Conservation (phyloP, 257 asterid species). For the Linderniella brevidens region DNA sequence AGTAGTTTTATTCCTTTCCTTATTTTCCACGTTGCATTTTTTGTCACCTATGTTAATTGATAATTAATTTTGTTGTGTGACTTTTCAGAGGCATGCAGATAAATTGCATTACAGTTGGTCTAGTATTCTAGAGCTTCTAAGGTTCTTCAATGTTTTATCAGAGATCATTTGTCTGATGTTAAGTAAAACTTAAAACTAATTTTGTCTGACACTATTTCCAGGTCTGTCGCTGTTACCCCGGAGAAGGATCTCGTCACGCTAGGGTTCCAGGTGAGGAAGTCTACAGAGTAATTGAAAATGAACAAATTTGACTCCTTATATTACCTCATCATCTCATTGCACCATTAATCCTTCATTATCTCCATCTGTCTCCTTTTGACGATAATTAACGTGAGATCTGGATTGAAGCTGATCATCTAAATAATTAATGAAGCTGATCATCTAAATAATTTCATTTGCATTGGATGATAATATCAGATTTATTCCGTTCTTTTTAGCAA, state of each 20-base stretch:
- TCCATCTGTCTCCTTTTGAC: too few species aligned
- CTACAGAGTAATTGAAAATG: background rate
- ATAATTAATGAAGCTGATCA: too few species aligned
- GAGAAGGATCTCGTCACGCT: constrained; percentile 86
- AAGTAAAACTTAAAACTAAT: constrained; percentile 9
- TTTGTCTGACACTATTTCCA: constrained; percentile 19
- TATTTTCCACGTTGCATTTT: background rate
- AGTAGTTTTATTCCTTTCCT: constrained; percentile 7
- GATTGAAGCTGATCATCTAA: too few species aligned
- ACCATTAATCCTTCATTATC: too few species aligned
- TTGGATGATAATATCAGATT: too few species aligned
- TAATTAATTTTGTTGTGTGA: constrained; percentile 3
- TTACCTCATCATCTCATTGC: too few species aligned
- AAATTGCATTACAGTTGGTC: constrained; percentile 87
- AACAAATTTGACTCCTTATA: too few species aligned
- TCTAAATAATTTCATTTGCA: too few species aligned
- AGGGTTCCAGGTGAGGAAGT: constrained; percentile 86
- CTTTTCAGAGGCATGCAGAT: constrained; percentile 89
- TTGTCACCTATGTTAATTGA: background rate
- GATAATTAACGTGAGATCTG: too few species aligned
- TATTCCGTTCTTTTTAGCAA: too few species aligned
- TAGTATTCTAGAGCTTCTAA: constrained; percentile 64
- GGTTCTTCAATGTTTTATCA: constrained; percentile 23
- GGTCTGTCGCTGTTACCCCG: constrained; percentile 74
- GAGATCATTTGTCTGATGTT: constrained; percentile 11